Base-by-base conservation (phyloP, 2,329 filamentous ascomycete species). In the Pyrenophora tritici-repentis region DNA sequence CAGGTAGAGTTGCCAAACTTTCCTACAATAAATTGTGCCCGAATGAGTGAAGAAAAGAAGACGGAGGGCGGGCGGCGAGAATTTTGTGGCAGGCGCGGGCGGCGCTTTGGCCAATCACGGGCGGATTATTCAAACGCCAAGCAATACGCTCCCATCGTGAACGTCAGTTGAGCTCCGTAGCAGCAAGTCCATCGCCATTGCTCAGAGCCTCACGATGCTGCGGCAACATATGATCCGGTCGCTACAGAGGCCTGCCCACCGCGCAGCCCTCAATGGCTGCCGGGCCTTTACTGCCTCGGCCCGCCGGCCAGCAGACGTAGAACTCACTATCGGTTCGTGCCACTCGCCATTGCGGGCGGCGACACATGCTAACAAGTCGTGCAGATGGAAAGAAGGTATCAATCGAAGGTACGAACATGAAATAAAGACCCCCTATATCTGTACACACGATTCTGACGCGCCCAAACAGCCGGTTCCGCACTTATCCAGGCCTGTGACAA, bases 401-500 rank as follows among this genome's bases (percentile, higher is more conserved):
- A 58, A 91, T 99, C 75, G 91, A 97, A 89, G 91, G 91, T 96
- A 87, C 60, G 59, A 26, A 42, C 46, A 35, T 52, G 50, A 40
- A 46, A 31, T 20, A 22, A 18, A 17, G 34, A 48, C 29, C 47
- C 43, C 42, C 50, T 9, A 18, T 42, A 57, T 50, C 59, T 61
- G 37, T 31, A 42, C n/a, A 59, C 50, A 42, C 53, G 37, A n/a
- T 56, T 48, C 68, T 73, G 64, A 71, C 61, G 49, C 56, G 55
- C 50, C 56, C 55, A 29, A 69, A 75, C 75, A 96, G 93, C 93
- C 78, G 93, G 93, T 63, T 94, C 94, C 67, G 93, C 94, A 72
- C 84, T 99, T 70, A 99, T 99, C 75, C 94, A 99, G 81, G 94
- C 94, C 73, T 99, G 94, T 81, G 94, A 99, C 80, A 97, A 99